Base-by-base conservation (phyloP, 768 basidiomycete genomes). In the Boletus pseudopeckii region DNA sequence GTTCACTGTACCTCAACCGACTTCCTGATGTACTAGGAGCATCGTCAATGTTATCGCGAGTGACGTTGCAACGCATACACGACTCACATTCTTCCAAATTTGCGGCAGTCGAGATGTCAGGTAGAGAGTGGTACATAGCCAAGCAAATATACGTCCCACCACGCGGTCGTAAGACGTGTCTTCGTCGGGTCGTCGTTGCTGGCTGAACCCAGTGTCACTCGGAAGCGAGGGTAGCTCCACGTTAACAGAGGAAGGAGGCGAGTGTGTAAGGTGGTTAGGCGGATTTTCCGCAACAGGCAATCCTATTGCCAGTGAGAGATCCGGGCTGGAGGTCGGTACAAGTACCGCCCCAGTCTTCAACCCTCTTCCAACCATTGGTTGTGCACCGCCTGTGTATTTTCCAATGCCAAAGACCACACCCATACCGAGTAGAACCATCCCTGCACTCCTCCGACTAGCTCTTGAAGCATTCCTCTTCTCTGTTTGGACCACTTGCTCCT, bases 41-140 rank as follows among this genome's bases (percentile, higher is more conserved):
- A 54, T 17, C 20, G 7, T 57, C 26, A 45, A 49, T 56, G 1
- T 48, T 30, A 41, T 44, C 10, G 44, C 54, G 44, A 47, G 36
- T 36, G 32, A 52, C 15, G 8, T 36, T 42, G 41, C 20, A 46
- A 20, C 22, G 45, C 32, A 28, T 46, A 20, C 30, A 41, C 24
- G 36, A 84, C 92, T 68, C 70, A 97, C 95, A 65, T 98, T 98
- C 72, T 95, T 96, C 97, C 97, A 98, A 58, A 99, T 97, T 70
- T 99, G 97, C 20, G 97, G 97, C 63, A 99, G 72, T 54, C 97
- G 83, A 4, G 89, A 91, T 4, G 96, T 98, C 34, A 99, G 75
- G 71, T 99, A 99, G 15, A 98, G 75, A 0, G 85, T 90, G 2
- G 95, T 93, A 67, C 96, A 98, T 18, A 87, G 65, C 97, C 97